phyloP scores from a whole-genome alignment of 1,139 yeast species.

The Wickerhamomyces sp. region DNA sequence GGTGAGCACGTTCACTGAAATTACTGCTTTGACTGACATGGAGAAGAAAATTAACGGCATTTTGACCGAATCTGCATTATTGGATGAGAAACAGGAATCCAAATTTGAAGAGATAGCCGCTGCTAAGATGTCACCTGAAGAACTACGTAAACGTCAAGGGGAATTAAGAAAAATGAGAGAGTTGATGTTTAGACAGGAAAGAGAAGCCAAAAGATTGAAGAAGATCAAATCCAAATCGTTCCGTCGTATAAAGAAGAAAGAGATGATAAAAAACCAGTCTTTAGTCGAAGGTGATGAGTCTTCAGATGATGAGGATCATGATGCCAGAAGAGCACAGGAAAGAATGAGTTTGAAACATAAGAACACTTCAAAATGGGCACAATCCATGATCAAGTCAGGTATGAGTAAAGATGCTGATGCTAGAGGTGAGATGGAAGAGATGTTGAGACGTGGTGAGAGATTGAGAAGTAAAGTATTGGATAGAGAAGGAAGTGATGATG shows the following conservation, averaged over 20 bases:
- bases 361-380: conserved; percentile 87
- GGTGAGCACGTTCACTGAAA: conserved; percentile 48
- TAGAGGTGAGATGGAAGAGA: conserved; percentile 87
- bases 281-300: conserved; percentile 63
- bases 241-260: conserved; percentile 83
- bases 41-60: conserved; percentile 63
- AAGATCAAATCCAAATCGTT: conserved; percentile 91
- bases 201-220: conserved; percentile 83
- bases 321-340: conserved; percentile 75
- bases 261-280: conserved; percentile 62
- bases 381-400: conserved; percentile 84
- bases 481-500: conserved; percentile 42
- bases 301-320: conserved; percentile 62
- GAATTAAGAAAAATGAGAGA: conserved; percentile 92
- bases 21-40: conserved; percentile 52
- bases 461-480: conserved; percentile 74
- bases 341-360: conserved; percentile 90
- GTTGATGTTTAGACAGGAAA: conserved; percentile 91
- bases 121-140: conserved; percentile 79
- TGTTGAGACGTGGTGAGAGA: conserved; percentile 82
- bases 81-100: conserved; percentile 71
- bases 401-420: conserved; percentile 80
- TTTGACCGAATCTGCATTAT: conserved; percentile 58
- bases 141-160: conserved; percentile 67
- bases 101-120: conserved; percentile 83